These are phyloP conservation scores for Gelatoporia subvermispora DNA, from an alignment of 768 basidiomycete species.

Conservation along the genomic window DNA sequence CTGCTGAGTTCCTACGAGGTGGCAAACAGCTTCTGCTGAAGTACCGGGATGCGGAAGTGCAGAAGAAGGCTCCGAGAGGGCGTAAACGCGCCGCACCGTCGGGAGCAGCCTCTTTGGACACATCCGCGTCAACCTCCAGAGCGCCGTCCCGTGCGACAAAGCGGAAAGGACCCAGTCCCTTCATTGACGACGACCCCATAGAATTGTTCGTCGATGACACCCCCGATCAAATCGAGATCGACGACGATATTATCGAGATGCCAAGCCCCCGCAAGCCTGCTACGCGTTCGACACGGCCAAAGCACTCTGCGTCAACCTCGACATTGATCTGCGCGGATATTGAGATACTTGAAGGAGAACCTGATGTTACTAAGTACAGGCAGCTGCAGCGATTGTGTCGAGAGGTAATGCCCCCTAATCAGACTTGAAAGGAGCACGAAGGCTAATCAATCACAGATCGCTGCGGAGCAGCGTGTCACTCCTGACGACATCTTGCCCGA, in stretches of 20 bases:
- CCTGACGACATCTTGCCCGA: not conserved
- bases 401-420: not conserved
- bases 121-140: not conserved
- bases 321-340: not conserved
- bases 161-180: constrained; percentile 22
- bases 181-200: constrained; percentile 23
- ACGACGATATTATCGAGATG: constrained; percentile 12
- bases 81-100: not conserved
- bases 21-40: not conserved
- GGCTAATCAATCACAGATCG: not conserved
- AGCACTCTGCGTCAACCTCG: not conserved
- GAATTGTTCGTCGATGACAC: constrained; percentile 25
- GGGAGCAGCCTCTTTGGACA: not conserved
- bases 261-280: constrained; percentile 6
- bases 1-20: not conserved
- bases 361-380: not conserved
- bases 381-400: not conserved
- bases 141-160: not conserved
- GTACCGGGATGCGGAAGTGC: not conserved
- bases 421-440: not conserved
- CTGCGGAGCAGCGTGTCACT: not conserved
- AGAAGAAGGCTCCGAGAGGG: not conserved
- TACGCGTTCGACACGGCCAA: not conserved
- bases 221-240: constrained; percentile 11
- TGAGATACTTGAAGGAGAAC: not conserved